Percentiles rank a stretch among this genome's conserved stretches.
phyloP scores from a whole-genome alignment of 768 basidiomycete species.

The Serendipita vermifera region DNA sequence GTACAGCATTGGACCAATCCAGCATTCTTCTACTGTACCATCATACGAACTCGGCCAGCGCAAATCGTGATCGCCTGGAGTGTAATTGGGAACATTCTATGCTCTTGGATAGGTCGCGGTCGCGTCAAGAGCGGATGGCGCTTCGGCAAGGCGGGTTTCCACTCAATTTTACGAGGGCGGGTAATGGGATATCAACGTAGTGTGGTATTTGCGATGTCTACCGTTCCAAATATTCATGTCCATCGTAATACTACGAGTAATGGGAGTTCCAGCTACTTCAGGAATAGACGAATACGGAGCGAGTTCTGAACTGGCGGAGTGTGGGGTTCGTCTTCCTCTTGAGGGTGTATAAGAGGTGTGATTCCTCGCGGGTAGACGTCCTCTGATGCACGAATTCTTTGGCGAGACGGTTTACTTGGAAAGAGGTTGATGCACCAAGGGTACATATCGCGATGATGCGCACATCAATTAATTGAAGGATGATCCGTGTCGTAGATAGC shows the following conservation, averaged over 20 bases:
- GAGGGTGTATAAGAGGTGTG: background rate
- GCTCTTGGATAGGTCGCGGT: slow-evolving; percentile 43
- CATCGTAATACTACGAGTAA: background rate
- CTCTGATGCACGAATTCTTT: slow-evolving; percentile 50
- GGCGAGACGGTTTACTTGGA: slow-evolving; percentile 57
- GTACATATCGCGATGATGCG: slow-evolving; percentile 62
- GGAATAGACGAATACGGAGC: background rate
- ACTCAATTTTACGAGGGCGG: too few relatives aligned
- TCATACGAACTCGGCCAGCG: slow-evolving; percentile 44
- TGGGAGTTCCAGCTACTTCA: background rate
- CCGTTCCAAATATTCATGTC: background rate
- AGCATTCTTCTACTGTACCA: slow-evolving; percentile 44
- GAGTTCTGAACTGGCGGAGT: background rate
- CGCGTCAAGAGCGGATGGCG: slow-evolving; percentile 34
- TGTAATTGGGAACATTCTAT: slow-evolving; percentile 59
- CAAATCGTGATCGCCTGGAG: slow-evolving; percentile 53
- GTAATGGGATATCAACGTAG: too few relatives aligned
- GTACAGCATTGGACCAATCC: slow-evolving; percentile 64
- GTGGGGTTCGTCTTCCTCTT: background rate
- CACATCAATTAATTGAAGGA: slow-evolving; percentile 58
- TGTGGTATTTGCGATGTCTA: too few relatives aligned
- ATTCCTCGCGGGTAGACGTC: slow-evolving; percentile 22
- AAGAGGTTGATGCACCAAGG: slow-evolving; percentile 30
- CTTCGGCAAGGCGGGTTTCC: background rate
- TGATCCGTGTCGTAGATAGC: slow-evolving; percentile 31